Base-by-base conservation (phyloP, 2,329 filamentous ascomycete genomes). In the Cercospora sp. region DNA sequence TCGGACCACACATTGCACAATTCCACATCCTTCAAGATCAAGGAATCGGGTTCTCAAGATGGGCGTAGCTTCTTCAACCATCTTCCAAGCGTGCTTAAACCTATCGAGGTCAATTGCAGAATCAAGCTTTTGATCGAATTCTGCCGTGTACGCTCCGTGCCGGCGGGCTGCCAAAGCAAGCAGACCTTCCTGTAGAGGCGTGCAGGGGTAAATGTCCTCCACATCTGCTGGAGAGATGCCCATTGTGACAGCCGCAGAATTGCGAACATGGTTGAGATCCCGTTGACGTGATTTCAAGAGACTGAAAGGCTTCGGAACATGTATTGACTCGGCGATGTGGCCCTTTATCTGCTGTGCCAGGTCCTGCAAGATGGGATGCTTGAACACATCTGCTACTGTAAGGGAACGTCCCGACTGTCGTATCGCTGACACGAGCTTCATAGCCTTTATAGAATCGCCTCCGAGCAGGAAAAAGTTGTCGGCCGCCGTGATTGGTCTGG, bases 101-200 rank as follows among this genome's bases (percentile, higher is more conserved):
- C 67, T 75, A 5, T 75, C 55, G 1, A 80, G 73, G 9, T 76
- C 75, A 61, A 81, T 75, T 2, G 78, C 51, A 7, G 24, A 10
- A 18, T 30, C 13, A 1, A 70, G 43, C 16, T 32, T n/a, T 8
- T 62, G 59, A 5, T 62, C 58, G 18, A 37, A 63, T 43, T 84
- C 84, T 1, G 84, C 83, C 1, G 87, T 81, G 45, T 87, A 88
- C 0, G 84, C 82, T 43, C 85, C 85, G 30, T 81, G 80, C 21
- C 83, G 79, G 72, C 84, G 85, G 63, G 81, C 80, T 3, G 85
- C 84, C 8, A 88, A 74, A 0, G 85, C 84, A 79, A 88, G 83
- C 2, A 88, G 58, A 3, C 61, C 62, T 26, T 71, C 75, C 51
- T 70, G 69, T 21, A 69, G 24, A 8, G 69, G 40, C 12, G 67